phyloP scores from a whole-genome alignment of 2,329 filamentous ascomycete species.

The Phoma sp. region DNA sequence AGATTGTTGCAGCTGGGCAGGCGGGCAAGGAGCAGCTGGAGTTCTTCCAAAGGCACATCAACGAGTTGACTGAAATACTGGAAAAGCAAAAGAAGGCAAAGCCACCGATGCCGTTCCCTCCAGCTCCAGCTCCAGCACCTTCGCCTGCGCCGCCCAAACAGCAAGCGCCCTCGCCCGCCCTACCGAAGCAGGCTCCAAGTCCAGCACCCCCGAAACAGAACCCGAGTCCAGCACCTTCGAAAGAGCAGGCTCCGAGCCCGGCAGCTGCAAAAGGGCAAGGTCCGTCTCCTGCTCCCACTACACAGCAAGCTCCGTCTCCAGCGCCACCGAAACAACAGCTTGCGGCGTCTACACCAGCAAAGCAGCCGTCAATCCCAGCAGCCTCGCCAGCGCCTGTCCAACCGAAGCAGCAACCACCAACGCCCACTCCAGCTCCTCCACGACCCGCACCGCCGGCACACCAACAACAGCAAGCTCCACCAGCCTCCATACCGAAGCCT shows the following conservation, averaged over 20 bases:
- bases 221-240: no score
- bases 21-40: constrained; percentile 74
- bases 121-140: constrained; percentile 16
- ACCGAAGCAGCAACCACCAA: constrained; percentile 2
- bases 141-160: no score
- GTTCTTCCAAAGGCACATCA: constrained; percentile 80
- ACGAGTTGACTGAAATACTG: constrained; percentile 69
- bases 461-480: constrained; percentile 4
- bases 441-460: constrained; percentile 11
- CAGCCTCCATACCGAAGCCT: constrained; percentile 24
- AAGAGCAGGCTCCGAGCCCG: no score
- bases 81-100: constrained; percentile 48
- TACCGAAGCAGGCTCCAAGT: no score
- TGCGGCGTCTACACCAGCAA: constrained; percentile 18
- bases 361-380: constrained; percentile 18
- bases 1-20: constrained; percentile 77
- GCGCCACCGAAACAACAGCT: constrained; percentile 22
- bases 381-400: constrained; percentile 22
- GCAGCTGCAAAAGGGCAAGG: no score
- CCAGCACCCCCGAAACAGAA: no score
- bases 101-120: constrained; percentile 18
- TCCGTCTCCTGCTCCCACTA: neutral
- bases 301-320: constrained; percentile 8
- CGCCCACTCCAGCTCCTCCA: constrained; percentile 16
- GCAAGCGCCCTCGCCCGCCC: no score